Evolutionary conservation across 768 basidiomycete species (phyloP).

Genomic region (Termitomyces sp.): DNA sequence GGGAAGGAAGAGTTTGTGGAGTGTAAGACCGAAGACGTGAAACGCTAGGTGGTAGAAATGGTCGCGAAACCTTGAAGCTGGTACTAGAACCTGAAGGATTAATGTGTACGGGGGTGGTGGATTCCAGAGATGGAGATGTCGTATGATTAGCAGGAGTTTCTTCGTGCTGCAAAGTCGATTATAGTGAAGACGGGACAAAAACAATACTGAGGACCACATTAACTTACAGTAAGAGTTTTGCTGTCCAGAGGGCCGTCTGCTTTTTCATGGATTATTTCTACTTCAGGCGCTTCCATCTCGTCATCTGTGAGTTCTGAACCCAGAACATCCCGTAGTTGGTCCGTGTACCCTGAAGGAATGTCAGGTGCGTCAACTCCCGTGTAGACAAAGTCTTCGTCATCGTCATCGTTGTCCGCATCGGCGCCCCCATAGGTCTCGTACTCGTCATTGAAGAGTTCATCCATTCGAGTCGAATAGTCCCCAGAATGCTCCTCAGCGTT

Average conservation of each 20-base stretch:
- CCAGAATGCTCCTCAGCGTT: conserved; percentile 36
- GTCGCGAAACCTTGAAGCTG: conserved; percentile 41
- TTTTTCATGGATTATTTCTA: conserved; percentile 38
- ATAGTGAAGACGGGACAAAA: neutral
- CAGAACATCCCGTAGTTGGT: conserved; percentile 70
- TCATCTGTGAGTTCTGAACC: conserved; percentile 58
- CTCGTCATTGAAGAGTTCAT: conserved; percentile 54
- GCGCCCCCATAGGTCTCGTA: conserved; percentile 26
- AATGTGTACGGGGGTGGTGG: conserved; percentile 35
- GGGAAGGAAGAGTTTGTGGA: conserved; percentile 41
- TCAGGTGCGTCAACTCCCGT: conserved; percentile 60
- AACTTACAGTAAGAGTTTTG: conserved; percentile 27
- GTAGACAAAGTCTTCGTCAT: conserved; percentile 69
- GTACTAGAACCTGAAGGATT: conserved; percentile 32
- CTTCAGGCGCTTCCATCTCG: conserved; percentile 37
- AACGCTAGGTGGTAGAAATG: conserved; percentile 70
- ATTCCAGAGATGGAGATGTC: conserved; percentile 32
- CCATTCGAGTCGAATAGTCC: conserved; percentile 68
- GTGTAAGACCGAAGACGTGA: conserved; percentile 76
- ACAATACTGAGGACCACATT: neutral
- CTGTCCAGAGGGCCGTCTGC: conserved; percentile 24
- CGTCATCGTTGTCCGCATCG: conserved; percentile 41
- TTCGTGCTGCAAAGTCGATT: conserved; percentile 24
- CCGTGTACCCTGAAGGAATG: conserved; percentile 51
- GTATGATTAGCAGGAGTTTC: conserved; percentile 33